Base-by-base conservation (phyloP, 2,329 filamentous ascomycete species). In the Fusarium sp. region DNA sequence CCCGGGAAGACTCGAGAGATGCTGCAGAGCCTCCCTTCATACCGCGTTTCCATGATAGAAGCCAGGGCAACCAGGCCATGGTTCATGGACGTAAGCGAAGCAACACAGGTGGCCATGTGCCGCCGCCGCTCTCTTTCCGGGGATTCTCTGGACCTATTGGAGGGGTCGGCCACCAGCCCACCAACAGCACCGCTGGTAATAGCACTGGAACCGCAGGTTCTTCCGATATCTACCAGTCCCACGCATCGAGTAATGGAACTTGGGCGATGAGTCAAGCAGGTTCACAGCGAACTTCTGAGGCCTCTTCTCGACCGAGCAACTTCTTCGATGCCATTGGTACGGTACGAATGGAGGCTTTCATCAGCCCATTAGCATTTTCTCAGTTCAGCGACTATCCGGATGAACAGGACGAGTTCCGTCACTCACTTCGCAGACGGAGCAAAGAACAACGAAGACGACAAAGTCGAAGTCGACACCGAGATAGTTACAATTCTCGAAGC, bases 271-370 rank as follows among this genome's bases (percentile, higher is more conserved):
- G 81, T 63, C 82, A 80, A 63, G 77, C 75, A 44, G 77, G 79
- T 5, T 86, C 85, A 8, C 81, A 84, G 63, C 82, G 85, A n/a
- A 86, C 85, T 5, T 87, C 86, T 0, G 86, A 89, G 64, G 84
- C 85, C 5, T 88, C 86, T 2, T 86, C 84, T 12, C 77, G 80
- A 8, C 80, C 82, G 1, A 82, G 81, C 59, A 89, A 89, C 78
- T 94, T 96, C 81, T 96, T 96, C 75, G 94, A 97, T 73, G 92
- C 92, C 2, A 91, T 97, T 60, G 94, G 94, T 3, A 98, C 94
- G 3, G 89, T 98, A 46, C 89, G 96, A 28, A 98, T 99, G 95
- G 95, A 98, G 79, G 96, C 96, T 0, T 99, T 98, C 78, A 97
- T 99, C 71, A 89, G 84, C 72, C 89, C 89, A 1, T 77, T 90